These are phyloP conservation scores for Papiliotrema nemorosa DNA, from an alignment of 1,284 basidiomycete species.

Conservation along the genomic window DNA sequence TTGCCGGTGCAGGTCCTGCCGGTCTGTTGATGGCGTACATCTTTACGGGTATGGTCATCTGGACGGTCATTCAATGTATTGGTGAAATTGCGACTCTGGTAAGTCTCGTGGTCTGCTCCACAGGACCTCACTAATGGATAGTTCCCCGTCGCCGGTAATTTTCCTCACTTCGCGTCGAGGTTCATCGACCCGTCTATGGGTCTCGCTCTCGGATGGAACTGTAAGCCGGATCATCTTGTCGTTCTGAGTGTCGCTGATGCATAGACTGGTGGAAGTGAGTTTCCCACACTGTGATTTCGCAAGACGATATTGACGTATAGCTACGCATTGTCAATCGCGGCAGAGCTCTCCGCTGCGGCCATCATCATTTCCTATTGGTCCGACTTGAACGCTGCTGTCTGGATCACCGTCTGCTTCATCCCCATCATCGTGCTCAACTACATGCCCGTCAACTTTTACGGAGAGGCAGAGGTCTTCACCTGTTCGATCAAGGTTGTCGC, in stretches of 20 bases:
- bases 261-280: not conserved
- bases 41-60: slow-evolving; percentile 21
- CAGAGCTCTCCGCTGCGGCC: not conserved
- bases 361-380: slow-evolving; percentile 30
- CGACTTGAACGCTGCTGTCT: slow-evolving; percentile 48
- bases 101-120: not conserved
- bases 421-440: slow-evolving; percentile 51
- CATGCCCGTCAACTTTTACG: slow-evolving; percentile 42
- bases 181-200: slow-evolving; percentile 25
- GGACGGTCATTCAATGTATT: slow-evolving; percentile 22
- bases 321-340: not conserved
- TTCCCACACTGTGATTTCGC: not conserved
- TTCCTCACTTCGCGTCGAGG: slow-evolving; percentile 22
- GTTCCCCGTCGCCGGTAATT: slow-evolving; percentile 17
- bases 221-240: slow-evolving; percentile 9
- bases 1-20: slow-evolving; percentile 17
- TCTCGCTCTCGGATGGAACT: slow-evolving; percentile 22
- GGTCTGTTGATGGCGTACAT: slow-evolving; percentile 23
- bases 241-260: slow-evolving; percentile 1
- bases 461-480: slow-evolving; percentile 44
- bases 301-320: not conserved
- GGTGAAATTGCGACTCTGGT: slow-evolving; percentile 21
- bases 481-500: slow-evolving; percentile 34
- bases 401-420: slow-evolving; percentile 49
- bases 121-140: no score